Evolutionary conservation across 2,329 filamentous ascomycete genomes (phyloP), one percentile per base, ranked within the genome.

Genomic region (Xylaria digitata): DNA sequence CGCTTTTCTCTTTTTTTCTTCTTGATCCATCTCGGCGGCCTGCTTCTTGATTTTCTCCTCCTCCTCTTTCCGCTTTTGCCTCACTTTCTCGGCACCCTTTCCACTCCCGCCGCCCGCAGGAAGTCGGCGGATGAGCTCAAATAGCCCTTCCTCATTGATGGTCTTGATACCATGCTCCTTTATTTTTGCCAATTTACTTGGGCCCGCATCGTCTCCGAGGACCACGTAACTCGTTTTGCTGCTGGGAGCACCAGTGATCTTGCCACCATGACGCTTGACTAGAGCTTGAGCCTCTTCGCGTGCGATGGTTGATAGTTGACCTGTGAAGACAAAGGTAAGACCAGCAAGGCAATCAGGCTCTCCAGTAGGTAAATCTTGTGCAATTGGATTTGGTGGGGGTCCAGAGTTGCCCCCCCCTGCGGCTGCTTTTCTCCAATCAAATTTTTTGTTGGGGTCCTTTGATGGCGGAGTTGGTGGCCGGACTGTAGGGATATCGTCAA

Each of bases 211-310:
- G 30, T 86, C 87, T 49, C 96, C 96, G 2, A 99, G 86, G 17
- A 99, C 92, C 52, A 99, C 94, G 76, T 93, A 99, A 75, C 87
- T 96, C 0, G 96, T 99, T 80, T 97, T 98, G 75, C 90, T 92
- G 77, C 95, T 98, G 21, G 96, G 96, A 5, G 89, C 90, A 9
- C 84, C 85, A 9, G 91, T 97, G 26, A 97, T 90, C 80, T 97
- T 98, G 60, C 96, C 96, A 48, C 96, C 96, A 78, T 97, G 96
- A 69, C 90, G 89, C 79, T 99, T 99, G 63, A 98, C 93, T 19
- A 99, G 83, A 49, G 87, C 89, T 71, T 94, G 90, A 1, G 89
- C 95, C 73, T 97, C 94, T 6, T 97, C 94, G 67, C 96, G 89
- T 50, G 92, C 90, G 63, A 98, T 87, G 0, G 87, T 90, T 67